Base-by-base conservation (phyloP, 108 stramenopile species). In the Skeletonema tropicum region DNA sequence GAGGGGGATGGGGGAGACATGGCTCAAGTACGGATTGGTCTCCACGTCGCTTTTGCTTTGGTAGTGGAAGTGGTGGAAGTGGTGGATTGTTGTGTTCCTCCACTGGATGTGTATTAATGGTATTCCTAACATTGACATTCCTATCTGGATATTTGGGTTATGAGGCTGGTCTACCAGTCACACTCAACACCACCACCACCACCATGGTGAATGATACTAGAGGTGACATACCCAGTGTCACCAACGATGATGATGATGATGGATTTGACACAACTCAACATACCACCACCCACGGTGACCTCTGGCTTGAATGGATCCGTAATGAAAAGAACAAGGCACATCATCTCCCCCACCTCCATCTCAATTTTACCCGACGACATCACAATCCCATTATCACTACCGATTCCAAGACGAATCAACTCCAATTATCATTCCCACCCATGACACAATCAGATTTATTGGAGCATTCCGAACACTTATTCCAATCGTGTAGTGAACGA, bases 1-100 rank as follows among this genome's bases (percentile, higher is more conserved):
- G 68, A 31, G 75, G 75, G 19, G 68, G 67, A 46, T 76, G 67
- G 67, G 75, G 75, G 8, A 36, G 68, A 25, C 67, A 69, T 33
- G 67, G 75, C 23, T 67, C 66, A 0, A 42, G 14, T 25, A 36
- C 19, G 7, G 29, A 60, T 7, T 65, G 64, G 39, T 65, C 41
- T 19, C 25, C 64, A 41, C 19, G 38, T 13, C 42, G 31, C 12
- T 65, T 10, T 25, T 25, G 64, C 19, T 36, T 29, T 19, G n/a
- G 14, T 33, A 2, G 15, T 14, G 39, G 19, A 3, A 41, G 14
- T 33, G 2, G 31, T 7, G 11, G 38, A 2, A 11, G 38, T 39
- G 42, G 35, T 23, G 63, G 63, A 12, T 64, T 23, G 17, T 38
- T 39, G 38, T 39, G 11, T 35, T 17, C 23, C 19, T 23, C 36